Base-by-base conservation (phyloP, 1,284 basidiomycete species). In the Pseudozyma thailandica region DNA sequence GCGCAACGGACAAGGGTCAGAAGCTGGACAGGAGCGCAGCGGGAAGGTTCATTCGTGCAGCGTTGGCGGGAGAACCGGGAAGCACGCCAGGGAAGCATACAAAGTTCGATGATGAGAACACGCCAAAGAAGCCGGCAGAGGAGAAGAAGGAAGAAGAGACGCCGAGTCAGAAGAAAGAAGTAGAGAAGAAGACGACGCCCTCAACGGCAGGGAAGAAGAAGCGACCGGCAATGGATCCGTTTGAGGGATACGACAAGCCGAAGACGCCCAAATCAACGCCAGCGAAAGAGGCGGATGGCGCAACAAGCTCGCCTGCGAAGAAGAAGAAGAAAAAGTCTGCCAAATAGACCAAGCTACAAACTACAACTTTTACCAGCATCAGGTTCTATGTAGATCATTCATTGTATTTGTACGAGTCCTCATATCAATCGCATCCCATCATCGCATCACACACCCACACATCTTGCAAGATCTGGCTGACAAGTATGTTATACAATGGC, bases 241-340 rank as follows among this genome's bases (percentile, higher is more conserved):
- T 73, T 37, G 60, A 69, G 21, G 71, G 71, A n/a, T 72, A 72
- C 31, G 58, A 72, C 39, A 66, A 58, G 54, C 62, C 69, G 16
- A 57, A 59, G 39, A 55, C 56, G 13, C 49, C 61, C 35, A 64
- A 71, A 39, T 27, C 60, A 5, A 23, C 49, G 37, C 41, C 50
- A 33, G 15, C 52, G n/a, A 49, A 60, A 16, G 37, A 52, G 21
- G 30, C 37, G 4, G 58, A 53, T 26, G 50, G 46, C 35, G 46
- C 63, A 4, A 33, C 53, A 9, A 43, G 45, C 20, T 46, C 58
- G 31, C 58, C 58, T 0, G 35, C 41, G 9, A 60, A 68, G 38
- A 70, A 70, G 23, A 70, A 59, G 55, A 69, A 62, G 50, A 57
- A 61, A 20, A 57, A 56, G 33, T 28, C 61, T 30, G 35, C 53